Conservation (phyloP, 306 rosid genomes). For the Cercis canadensis region DNA sequence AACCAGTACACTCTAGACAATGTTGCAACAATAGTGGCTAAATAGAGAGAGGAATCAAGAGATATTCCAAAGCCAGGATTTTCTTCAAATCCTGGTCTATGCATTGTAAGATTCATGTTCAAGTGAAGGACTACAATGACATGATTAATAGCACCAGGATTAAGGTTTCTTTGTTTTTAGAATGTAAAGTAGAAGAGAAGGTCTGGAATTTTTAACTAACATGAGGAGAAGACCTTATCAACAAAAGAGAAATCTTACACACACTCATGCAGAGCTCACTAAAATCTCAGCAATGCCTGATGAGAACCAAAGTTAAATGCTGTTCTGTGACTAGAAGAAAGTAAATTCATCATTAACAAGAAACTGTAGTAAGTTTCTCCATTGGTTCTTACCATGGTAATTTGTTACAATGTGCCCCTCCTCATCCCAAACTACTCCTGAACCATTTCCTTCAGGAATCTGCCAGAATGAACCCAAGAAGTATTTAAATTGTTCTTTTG, state of each 20-base stretch:
- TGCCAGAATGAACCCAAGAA: slow-evolving; percentile 39
- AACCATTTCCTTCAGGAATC: slow-evolving; percentile 99
- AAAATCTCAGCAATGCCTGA: slow-evolving; percentile 15
- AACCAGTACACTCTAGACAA: not conserved
- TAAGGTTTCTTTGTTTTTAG: too few species aligned
- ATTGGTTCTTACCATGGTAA: slow-evolving; percentile 79
- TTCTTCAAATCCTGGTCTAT: too few species aligned
- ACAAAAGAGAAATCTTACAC: slow-evolving; percentile 18
- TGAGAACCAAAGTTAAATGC: slow-evolving; percentile 22
- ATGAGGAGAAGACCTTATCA: too few species aligned
- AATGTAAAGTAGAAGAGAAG: too few species aligned
- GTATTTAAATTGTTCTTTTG: not conserved
- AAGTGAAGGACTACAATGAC: slow-evolving; percentile 16
- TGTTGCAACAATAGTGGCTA: not conserved
- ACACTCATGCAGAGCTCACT: slow-evolving; percentile 16
- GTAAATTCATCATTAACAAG: slow-evolving; percentile 12
- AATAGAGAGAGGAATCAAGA: not conserved
- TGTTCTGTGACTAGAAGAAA: slow-evolving; percentile 15
- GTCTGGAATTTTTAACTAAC: too few species aligned
- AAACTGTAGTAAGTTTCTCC: slow-evolving; percentile 3
- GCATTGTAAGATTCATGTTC: slow-evolving; percentile 23
- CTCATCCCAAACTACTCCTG: slow-evolving; percentile 96
- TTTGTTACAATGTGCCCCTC: slow-evolving; percentile 95
- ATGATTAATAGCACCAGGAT: not conserved
- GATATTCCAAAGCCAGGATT: too few species aligned